Base-by-base conservation (phyloP, 2,329 filamentous ascomycete species). In the Trichoderma hamatum region DNA sequence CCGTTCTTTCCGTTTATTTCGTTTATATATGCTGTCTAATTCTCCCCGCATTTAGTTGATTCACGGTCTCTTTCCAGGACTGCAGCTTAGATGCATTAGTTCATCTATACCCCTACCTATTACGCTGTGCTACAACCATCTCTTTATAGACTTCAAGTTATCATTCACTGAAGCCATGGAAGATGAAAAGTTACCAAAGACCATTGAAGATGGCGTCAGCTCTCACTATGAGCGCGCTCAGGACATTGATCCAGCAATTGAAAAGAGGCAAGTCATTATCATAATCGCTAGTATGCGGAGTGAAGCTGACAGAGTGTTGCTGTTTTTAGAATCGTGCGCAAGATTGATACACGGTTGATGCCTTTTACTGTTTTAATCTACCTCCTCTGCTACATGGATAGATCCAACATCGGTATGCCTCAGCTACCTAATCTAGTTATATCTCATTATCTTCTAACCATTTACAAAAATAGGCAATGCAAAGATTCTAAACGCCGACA, bases 301-400 rank as follows among this genome's bases (percentile, higher is more conserved):
- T 2, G 19, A 32, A 34, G n/a, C 59, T 62, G 30, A 62, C 43
- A 32, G 1, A 34, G 11, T 0, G n/a, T 19, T 26, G 1, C 6
- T 2, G 4, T 3, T 32, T 34, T 28, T 51, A 62, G 59, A 24
- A 62, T 62, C 30, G 59, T 62, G 2, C 43, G 59, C 30, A 62
- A 62, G 28, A 62, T 62, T 34, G 59, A 62, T 26, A 51, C 49
- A 26, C 30, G 59, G 2, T 14, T 62, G 9, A 62, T 62, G 59
- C 59, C 59, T 19, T 62, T 62, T n/a, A 62, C 59, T 7, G 43
- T 62, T 28, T 62, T 43, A 28, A 62, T 62, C 26, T 62, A 62
- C 21, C 59, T 62, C 2, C 59, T 62, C 1, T 62, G 59, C 14
- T 62, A 62, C 16, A 62, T 62, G 59, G 59, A 62, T 21, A 62